Evolutionary conservation across 1,139 yeast genomes (phyloP).

Genomic region (Debaryomycetaceae sp.): DNA sequence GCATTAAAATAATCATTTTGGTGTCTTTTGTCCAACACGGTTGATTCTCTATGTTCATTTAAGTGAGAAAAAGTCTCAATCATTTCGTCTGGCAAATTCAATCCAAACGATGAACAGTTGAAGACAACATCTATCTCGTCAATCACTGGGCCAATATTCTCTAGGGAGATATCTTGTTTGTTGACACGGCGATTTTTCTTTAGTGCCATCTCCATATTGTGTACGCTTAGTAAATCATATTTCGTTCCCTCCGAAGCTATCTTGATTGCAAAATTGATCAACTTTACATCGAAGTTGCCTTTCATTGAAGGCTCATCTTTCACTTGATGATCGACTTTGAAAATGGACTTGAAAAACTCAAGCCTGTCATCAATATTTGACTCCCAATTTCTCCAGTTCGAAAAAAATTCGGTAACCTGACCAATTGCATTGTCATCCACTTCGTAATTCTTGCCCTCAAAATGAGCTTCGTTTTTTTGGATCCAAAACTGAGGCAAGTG

Average conservation of each 20-base stretch:
- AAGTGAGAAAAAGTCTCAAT: background rate
- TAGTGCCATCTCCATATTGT: background rate
- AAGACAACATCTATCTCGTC: background rate
- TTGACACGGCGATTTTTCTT: background rate
- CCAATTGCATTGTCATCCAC: constrained; percentile 53
- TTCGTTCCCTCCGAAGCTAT: background rate
- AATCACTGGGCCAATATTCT: background rate
- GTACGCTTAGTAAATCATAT: background rate
- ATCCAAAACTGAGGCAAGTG: constrained; percentile 59
- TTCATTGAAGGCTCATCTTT: background rate
- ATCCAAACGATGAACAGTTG: background rate
- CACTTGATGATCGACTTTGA: constrained; percentile 10
- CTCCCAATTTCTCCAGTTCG: constrained; percentile 94
- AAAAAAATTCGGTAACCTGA: constrained; percentile 56
- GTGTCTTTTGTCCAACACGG: background rate
- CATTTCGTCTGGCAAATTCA: background rate
- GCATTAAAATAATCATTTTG: no score
- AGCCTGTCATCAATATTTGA: constrained; percentile 46
- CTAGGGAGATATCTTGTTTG: background rate
- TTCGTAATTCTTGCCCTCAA: constrained; percentile 23
- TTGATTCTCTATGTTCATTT: background rate
- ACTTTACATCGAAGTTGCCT: background rate
- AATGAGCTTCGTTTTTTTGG: constrained; percentile 16
- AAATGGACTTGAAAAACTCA: constrained; percentile 47
- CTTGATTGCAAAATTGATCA: background rate